Percentiles rank a stretch among this genome's conserved stretches.
phyloP scores from a whole-genome alignment of 345 rosid genomes.

The Aquilaria yunnanensis region DNA sequence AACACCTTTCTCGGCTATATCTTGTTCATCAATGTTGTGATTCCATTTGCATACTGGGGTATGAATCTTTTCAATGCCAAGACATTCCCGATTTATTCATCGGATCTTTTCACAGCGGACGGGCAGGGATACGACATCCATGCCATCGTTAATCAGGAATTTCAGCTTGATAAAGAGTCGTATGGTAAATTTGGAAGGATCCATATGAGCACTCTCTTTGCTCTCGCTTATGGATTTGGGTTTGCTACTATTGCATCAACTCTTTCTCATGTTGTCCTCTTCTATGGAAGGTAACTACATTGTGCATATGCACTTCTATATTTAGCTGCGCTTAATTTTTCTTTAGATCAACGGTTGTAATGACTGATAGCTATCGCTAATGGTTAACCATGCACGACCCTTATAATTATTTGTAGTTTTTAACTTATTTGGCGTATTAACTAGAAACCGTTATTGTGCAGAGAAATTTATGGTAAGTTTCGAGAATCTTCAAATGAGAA shows the following conservation, averaged over 20 bases:
- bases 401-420: too few relatives aligned
- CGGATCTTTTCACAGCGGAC: conserved; percentile 26
- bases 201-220: conserved; percentile 40
- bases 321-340: too few relatives aligned
- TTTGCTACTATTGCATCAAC: conserved; percentile 46
- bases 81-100: conserved; percentile 30
- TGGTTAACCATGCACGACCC: too few relatives aligned
- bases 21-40: conserved; percentile 24
- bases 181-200: conserved; percentile 25
- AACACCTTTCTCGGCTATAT: conserved; percentile 33
- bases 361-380: too few relatives aligned
- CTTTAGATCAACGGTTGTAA: too few relatives aligned
- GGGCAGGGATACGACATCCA: conserved; percentile 23
- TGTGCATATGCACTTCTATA: too few relatives aligned
- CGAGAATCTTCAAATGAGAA: conserved; percentile 26
- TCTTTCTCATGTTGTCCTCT: conserved; percentile 35
- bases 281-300: conserved; percentile 34
- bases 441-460: neutral
- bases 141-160: conserved; percentile 20
- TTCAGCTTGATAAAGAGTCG: conserved; percentile 24
- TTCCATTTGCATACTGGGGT: conserved; percentile 34
- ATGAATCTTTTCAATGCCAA: conserved; percentile 25
- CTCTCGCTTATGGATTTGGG: conserved; percentile 35
- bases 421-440: neutral
- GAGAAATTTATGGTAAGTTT: conserved; percentile 33